Evolutionary conservation across 129 eudicot genomes (phyloP), one percentile per base, ranked within the genome.

Genomic region (Lonicera japonica): DNA sequence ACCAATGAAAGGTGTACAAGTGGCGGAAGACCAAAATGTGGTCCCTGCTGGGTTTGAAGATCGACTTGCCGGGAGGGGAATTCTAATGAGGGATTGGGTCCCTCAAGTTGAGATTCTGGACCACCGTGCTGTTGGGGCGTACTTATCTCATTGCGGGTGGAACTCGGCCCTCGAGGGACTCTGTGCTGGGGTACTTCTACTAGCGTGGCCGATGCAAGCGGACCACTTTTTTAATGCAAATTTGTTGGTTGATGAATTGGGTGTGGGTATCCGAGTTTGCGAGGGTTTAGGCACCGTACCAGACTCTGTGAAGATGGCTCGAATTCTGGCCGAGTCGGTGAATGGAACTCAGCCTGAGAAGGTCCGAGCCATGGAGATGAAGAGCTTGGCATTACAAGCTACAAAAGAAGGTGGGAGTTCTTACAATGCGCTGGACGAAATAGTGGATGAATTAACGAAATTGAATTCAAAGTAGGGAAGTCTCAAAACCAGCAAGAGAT

Each of bases 101-200:
- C 75, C 75, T 3, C 75, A 70, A 25, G 21, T 4, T 45, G 47
- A 50, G 23, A 61, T 65, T 12, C 61, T 58, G 1, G 11, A 54
- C 8, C 72, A 58, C 39, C 16, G n/a, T 19, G 34, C 67, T 3
- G 56, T 65, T 18, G 72, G 55, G 17, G 65, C 52, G 8, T 64
- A 34, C 43, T 23, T 72, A 40, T 45, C 65, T 25, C 71, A 72
- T 39, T 73, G 67, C 18, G 72, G 72, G 48, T 73, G 77, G 72
- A 73, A 73, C 62, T 72, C 71, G 60, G 24, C 54, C 19, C 56
- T 72, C 20, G 66, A 72, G 34, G 61, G 61, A 11, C 29, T 73
- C 21, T 11, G 48, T 48, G 55, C 25, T 10, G 77, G 61, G 21
- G 66, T 73, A 39, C 36, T 61, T 7, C 55, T 73, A 21, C 40